Base-by-base conservation (phyloP, 1,284 basidiomycete species). In the Tilletia indica region DNA sequence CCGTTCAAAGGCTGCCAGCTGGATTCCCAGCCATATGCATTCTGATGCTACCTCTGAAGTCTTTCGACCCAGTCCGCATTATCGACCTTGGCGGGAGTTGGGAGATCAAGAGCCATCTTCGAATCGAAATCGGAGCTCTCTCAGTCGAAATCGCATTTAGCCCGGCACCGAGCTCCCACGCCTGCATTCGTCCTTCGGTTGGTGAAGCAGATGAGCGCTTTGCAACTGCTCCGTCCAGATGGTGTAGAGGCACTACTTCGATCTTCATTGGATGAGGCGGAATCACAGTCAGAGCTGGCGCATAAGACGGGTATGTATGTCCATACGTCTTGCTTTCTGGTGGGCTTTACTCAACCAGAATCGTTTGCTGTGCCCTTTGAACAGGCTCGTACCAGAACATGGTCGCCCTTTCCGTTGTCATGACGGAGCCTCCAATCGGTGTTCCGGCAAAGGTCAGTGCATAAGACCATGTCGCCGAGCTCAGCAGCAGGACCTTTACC, bases 171-270 rank as follows among this genome's bases (percentile, higher is more conserved):
- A 14, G 34, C 12, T 31, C 56, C 34, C 56, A 58, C 64, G 31
- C 76, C 78, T 16, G 58, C 69, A 42, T 80, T 79, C 47, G 74
- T 80, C 70, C 74, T 72, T 42, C 14, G 75, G 3, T 49, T 72
- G 12, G 75, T 78, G 0, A 73, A 73, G n/a, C 74, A 78, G 12
- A 71, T 84, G 48, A 70, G 79, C 5, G 75, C 77, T 6, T 75
- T 76, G 16, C 82, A 83, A 70, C 77, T 84, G 1, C 69, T 83
- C 8, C 68, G 82, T 4, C 74, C 78, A 0, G 80, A 81, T n/a
- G 82, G 81, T 12, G 79, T 82, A 1, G 77, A 78, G 12, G 74
- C 78, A 5, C 72, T 82, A 8, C 71, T 82, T 38, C 80, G 36
- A 19, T 72, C 48, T 14, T 76, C 78, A 31, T 51, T 77, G 68